Percentiles rank a stretch among this genome's conserved stretches.
These are phyloP conservation scores for Fusarium illudens DNA, from an alignment of 2,329 filamentous ascomycete species.

Conservation along the genomic window DNA sequence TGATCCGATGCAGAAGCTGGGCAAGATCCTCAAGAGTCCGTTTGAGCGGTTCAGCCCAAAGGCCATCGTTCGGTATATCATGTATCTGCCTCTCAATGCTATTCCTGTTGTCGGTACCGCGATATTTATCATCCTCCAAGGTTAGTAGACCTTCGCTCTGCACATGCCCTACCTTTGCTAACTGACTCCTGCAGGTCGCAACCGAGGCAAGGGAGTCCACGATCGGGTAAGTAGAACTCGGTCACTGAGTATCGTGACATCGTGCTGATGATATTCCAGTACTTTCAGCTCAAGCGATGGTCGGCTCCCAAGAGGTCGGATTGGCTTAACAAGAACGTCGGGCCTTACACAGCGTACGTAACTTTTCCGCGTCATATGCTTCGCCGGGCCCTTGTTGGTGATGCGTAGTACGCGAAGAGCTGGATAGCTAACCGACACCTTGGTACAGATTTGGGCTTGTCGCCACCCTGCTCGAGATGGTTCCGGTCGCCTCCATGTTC, in stretches of 20 bases:
- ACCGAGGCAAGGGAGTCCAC: slow-evolving; percentile 60
- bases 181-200: slow-evolving; percentile 52
- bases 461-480: slow-evolving; percentile 82
- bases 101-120: slow-evolving; percentile 88
- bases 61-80: slow-evolving; percentile 77
- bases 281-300: slow-evolving; percentile 94
- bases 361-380: background rate
- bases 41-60: slow-evolving; percentile 66
- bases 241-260: background rate
- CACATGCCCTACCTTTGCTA: slow-evolving; percentile 5
- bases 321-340: slow-evolving; percentile 75
- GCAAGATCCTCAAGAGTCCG: slow-evolving; percentile 65
- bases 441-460: slow-evolving; percentile 73
- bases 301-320: slow-evolving; percentile 68
- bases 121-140: slow-evolving; percentile 81
- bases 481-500: slow-evolving; percentile 82
- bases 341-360: slow-evolving; percentile 81
- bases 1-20: slow-evolving; percentile 65
- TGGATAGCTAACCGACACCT: slow-evolving; percentile 15
- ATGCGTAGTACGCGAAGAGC: slow-evolving; percentile 4
- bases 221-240: slow-evolving; percentile 57
- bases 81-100: slow-evolving; percentile 92
- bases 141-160: slow-evolving; percentile 45
- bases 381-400: background rate
- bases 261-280: slow-evolving; percentile 56